Base-by-base conservation (phyloP, 2,329 filamentous ascomycete genomes). In the Leptographium wingfieldii region DNA sequence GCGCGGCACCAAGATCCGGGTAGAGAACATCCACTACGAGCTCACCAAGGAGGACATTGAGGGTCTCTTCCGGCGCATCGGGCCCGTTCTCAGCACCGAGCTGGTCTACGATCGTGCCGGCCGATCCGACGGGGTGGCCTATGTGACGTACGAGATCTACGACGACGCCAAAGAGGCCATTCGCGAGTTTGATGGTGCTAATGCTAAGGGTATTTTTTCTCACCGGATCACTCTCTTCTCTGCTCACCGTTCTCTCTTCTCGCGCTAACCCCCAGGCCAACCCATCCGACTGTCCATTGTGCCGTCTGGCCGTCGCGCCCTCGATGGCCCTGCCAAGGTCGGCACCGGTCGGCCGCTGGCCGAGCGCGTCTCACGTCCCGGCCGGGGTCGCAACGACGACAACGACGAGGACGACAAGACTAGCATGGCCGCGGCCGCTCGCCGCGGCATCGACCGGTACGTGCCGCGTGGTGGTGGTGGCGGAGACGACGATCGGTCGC, bases 11-110 rank as follows among this genome's bases (percentile, higher is more conserved):
- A 92, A 90, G 73, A 73, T 96, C 65, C 86, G 86, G 65, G 86
- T 96, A 63, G 90, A 95, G 63, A 96, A 96, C 70, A 76, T 96
- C 61, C 92, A 96, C 72, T 96, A 95, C 72, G 92, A 96, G 62
- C 80, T 96, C 63, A 92, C 87, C 14, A 84, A 92, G 71, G 85
- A 86, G 46, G 92, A 96, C 69, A 79, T 96, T 59, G 64, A 95
- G 90, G 88, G 88, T 64, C 81, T 96, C 3, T 96, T 96, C 71
- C 77, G 75, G 63, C 81, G 84, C 67, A 92, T 95, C 65, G 92
- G 90, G 29, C 83, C 83, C 2, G 79, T 95, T 52, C 65, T 75
- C 29, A 83, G 82, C 64, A 77, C 94, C 40, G 81, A 86, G 60
- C 78, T 96, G 46, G 76, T 84, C 61, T 96, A 95, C 69, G 92